Base-by-base conservation (phyloP, 2,329 filamentous ascomycete species). In the Fusarium xylarioides region DNA sequence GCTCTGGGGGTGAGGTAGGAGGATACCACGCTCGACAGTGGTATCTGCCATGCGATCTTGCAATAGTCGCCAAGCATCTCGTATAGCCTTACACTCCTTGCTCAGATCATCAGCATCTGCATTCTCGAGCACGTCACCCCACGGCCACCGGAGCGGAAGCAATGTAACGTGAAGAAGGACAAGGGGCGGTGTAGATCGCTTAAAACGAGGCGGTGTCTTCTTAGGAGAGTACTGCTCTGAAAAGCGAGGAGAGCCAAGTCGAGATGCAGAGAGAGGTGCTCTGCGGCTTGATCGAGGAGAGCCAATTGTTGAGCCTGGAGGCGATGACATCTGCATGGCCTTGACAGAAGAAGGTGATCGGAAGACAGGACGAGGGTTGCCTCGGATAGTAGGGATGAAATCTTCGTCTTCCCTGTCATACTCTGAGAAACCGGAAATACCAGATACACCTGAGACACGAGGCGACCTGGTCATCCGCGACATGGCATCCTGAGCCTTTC, bases 121-220 rank as follows among this genome's bases (percentile, higher is more conserved):
- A n/a, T 75, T 81, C 46, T 89, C 85, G 34, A 91, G 80, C 14
- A 91, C 81, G 30, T 87, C 84, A 3, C 85, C 88, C 86, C 92
- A 95, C 2, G 86, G 85, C 85, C 92, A 89, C 44, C 90, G 86
- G 15, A 94, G 85, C 0, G 93, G 93, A 10, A 96, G 83, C 2
- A 95, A 85, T 0, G 93, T 95, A 40, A 93, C 91, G 75, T 96
- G 93, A 8, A 96, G 85, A 52, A 96, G 84, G 3, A 96, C 92
- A 5, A 96, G 86, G 6, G 93, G 93, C 54, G 89, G 88, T 60
- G 87, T 87, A 72, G 84, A 85, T 35, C 82, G 79, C 81, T 87
- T 89, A 78, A 92, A 88, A 11, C 90, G 83, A 26, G 87, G 85
- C 4, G 90, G 87, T 10, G 90, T 91, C 74, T 85, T 86, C 78